Base-by-base conservation (phyloP, 2,329 filamentous ascomycete genomes). In the Xylariaceae sp. region DNA sequence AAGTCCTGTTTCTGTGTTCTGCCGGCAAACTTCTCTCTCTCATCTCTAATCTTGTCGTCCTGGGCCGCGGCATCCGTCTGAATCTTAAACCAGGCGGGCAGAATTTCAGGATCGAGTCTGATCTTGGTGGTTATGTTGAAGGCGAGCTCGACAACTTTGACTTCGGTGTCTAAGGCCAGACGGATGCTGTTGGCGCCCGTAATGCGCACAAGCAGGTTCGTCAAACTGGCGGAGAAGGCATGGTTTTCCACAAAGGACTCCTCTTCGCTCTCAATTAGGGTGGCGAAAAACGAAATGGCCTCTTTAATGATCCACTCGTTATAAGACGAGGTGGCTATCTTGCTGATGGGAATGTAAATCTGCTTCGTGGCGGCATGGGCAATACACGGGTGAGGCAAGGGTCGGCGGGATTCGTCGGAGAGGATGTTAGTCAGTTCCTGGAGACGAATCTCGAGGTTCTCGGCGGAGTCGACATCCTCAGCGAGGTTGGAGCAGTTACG, bases 61-160 rank as follows among this genome's bases (percentile, higher is more conserved):
- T 61, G 75, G 56, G 52, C 3, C 44, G 60, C 55, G 23, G 51
- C 15, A 1, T 65, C 63, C 7, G 67, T 72, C 68, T 80, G 79
- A 6, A 85, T 84, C 64, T 88, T 89, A 76, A 99, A 99, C 94
- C 94, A 99, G 13, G 91, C 89, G 1, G 90, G 84, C 51, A 99
- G 77, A 57, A 97, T 93, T 60, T 87, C 83, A 3, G 94, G 92
- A 67, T 95, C 88, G 62, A 97, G 79, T 51, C 94, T 83, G 67
- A 99, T 96, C 80, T 97, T 97, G 66, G 94, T 95, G 17, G 94
- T 91, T 66, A 99, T 92, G 63, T 93, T 95, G 76, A 99, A 99
- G 50, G 96, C 83, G 58, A 99, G 78, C 76, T 99, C 93, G 55
- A 97, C 90, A 52, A 97, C 87, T 60, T 92, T 87, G 8, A 88